Base-by-base conservation (phyloP, 1,139 yeast species). In the Fermentozyma sake region DNA sequence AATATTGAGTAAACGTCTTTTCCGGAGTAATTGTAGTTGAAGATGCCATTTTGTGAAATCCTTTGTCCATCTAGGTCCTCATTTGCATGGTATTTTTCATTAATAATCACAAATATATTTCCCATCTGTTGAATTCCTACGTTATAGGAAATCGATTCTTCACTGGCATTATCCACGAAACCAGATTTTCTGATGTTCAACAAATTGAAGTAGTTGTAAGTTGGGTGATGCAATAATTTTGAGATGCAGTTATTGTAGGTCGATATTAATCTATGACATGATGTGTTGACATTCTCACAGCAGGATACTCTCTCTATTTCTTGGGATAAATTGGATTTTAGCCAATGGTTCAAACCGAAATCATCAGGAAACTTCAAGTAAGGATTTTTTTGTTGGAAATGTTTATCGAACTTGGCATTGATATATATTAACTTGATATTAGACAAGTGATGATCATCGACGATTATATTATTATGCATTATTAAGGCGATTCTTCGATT, bases 281-380 rank as follows among this genome's bases (percentile, higher is more conserved):
- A 20, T 2, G 35, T 26, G 2, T 11, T 11, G 3, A 37, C 33
- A n/a, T 32, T 24, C 3, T 30, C 14, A 17, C 27, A 31, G 3
- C 12, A 9, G 6, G 17, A 9, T 15, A 32, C 20, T 12, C 28
- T 30, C 21, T 23, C 24, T 6, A 34, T 9, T n/a, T 23, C 24
- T 12, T 35, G 24, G 5, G 23, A 16, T 6, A 38, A 15, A 14
- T 35, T 27, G 20, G 27, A 24, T 9, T 26, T 32, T 13, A 41
- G 8, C 46, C 44, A 49, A 22, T 32, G 39, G 23, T 28, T 39
- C 29, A 51, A 32, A 1, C 57, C 58, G 27, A 31, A 48, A 11
- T 49, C 51, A 27, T 39, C 40, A 5, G 58, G 58, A 15, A 52
- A 37, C 37, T 31, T 30, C 29, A 23, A 41, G 41, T 13, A 40